Conservation (phyloP, 805 yeast species). For the Blastobotrys mokoenaii region DNA sequence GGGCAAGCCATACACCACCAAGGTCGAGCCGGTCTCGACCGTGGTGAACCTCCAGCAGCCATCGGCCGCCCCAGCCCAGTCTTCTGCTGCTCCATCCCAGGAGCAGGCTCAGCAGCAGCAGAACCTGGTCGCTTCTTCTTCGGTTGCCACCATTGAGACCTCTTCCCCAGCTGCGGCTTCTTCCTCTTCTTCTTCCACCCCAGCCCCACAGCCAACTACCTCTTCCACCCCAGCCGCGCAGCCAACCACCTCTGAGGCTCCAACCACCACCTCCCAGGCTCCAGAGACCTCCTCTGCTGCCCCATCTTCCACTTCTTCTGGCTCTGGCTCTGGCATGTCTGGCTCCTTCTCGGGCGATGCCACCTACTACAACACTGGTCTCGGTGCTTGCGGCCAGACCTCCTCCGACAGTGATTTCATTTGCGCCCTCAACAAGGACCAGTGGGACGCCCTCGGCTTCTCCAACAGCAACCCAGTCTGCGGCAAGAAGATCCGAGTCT, state of each 20-base stretch:
- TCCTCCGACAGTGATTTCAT: conserved; percentile 40
- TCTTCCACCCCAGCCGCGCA: conserved; percentile 2
- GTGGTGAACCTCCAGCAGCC: conserved; percentile 8
- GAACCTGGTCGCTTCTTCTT: conserved; percentile 7
- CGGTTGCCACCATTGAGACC: conserved; percentile 5
- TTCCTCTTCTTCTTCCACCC: conserved; percentile 4
- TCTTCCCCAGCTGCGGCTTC: conserved; percentile 10
- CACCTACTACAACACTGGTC: conserved; percentile 20
- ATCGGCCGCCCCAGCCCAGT: conserved; percentile 2
- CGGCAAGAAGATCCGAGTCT: conserved; percentile 43
- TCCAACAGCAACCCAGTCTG: conserved; percentile 37
- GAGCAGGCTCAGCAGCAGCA: conserved; percentile 7
- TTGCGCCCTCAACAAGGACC: conserved; percentile 41
- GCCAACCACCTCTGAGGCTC: conserved; percentile 7
- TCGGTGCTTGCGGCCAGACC: conserved; percentile 50
- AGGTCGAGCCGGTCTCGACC: conserved; percentile 16
- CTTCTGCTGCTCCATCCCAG: conserved; percentile 10
- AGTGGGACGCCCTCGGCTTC: conserved; percentile 36
- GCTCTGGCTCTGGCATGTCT: conserved; percentile 19
- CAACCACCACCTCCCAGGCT: conserved; percentile 8
- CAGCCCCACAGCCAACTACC: conserved; percentile 5
- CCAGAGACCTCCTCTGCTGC: conserved; percentile 7
- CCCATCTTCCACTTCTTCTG: conserved; percentile 7
- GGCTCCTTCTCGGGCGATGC: conserved; percentile 20
- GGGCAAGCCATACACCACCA: conserved; percentile 19